Evolutionary conservation across 345 rosid genomes (phyloP).

Genomic region (Camelina laxa): DNA sequence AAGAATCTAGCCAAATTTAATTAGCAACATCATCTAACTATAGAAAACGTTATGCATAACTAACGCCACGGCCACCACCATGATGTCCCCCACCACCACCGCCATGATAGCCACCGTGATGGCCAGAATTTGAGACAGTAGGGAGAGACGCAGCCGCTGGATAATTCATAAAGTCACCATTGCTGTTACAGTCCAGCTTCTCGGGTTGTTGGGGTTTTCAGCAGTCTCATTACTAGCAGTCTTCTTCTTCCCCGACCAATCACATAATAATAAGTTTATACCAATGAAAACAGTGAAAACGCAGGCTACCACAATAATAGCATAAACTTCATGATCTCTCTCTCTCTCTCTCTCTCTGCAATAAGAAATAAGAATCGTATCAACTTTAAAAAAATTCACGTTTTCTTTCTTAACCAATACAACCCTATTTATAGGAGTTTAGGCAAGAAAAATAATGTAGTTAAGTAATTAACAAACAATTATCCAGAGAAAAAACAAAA

Average conservation of each 20-base stretch:
- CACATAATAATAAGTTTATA: not conserved
- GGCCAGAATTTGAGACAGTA: slow-evolving; percentile 13
- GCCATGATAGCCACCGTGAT: not conserved
- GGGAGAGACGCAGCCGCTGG: slow-evolving; percentile 40
- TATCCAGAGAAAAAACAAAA: too few species aligned
- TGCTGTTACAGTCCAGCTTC: slow-evolving; percentile 13
- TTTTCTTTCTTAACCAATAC: slow-evolving; percentile 14
- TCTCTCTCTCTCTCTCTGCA: slow-evolving; percentile 14
- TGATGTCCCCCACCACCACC: not conserved
- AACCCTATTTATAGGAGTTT: slow-evolving; percentile 17
- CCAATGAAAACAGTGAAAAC: not conserved
- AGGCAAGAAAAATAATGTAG: too few species aligned
- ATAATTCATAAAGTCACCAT: slow-evolving; percentile 22
- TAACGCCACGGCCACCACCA: slow-evolving; percentile 21
- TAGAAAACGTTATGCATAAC: slow-evolving; percentile 7
- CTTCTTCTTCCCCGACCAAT: slow-evolving; percentile 4
- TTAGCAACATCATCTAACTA: not conserved
- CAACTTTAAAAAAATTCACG: not conserved
- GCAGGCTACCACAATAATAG: not conserved
- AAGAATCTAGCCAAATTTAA: not conserved
- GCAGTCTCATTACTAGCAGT: slow-evolving; percentile 10
- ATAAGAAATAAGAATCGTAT: slow-evolving; percentile 13
- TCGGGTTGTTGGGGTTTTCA: slow-evolving; percentile 19
- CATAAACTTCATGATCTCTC: slow-evolving; percentile 9
- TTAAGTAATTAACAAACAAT: too few species aligned